Base-by-base conservation (phyloP, 176 grass and related monocot species). In the Ensete glaucum region DNA sequence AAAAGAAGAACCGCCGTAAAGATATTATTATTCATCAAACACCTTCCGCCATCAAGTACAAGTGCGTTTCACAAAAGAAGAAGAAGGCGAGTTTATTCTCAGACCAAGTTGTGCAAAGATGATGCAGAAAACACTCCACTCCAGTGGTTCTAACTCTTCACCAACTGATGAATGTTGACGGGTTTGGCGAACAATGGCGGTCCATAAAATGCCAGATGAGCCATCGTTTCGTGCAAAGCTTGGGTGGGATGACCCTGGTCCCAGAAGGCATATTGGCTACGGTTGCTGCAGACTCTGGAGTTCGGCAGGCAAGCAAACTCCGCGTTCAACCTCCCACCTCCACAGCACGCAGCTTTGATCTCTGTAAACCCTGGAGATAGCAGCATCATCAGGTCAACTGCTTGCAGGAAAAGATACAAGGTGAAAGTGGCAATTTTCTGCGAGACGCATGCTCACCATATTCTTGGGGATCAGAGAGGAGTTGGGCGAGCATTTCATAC, bases 231-330 rank as follows among this genome's bases (percentile, higher is more conserved):
- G 52, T 82, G 76, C 19, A 82, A 8, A 21, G 80, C 73, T 60
- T 82, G 12, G 14, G 80, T 77, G 9, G 80, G 80, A 25, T 82
- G 80, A 76, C 68, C 62, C 62, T n/a, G 68, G 52, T 82, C 80
- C 80, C 80, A 82, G 52, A 56, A 68, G 73, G 48, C 76, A 25
- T 82, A 59, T 50, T 82, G 20, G 48, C 74, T 27, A 27, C 80
- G 65, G 24, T 76, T 56, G 9, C 10, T 3, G 55, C 80, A 83
- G 65, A 53, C 72, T 13, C 65, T 83, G 25, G 54, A 65, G 49
- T 83, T 68, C 52, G 9, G 17, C 17, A 52, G 62, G 64, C 81
- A 83, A 26, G 66, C 62, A 2, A 21, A 12, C 75, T 82, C 80
- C 23, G 43, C 80, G 4, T 82, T 76, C 60, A 76, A 75, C 26